Evolutionary conservation across 306 rosid genomes (phyloP).

Genomic region (Acacia crassicarpa): DNA sequence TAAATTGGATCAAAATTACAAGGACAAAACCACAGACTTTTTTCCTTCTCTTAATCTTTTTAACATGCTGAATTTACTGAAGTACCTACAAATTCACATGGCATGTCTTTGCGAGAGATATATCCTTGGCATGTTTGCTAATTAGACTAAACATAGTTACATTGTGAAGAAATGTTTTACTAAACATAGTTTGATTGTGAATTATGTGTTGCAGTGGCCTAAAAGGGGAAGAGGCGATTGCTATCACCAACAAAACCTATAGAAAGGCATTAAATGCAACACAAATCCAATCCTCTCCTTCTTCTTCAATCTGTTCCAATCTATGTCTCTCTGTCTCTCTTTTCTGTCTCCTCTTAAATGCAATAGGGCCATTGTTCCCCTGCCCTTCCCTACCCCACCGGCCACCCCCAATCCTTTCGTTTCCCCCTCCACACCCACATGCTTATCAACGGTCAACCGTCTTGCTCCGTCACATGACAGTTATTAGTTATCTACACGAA

Average conservation of each 20-base stretch:
- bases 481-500: background rate
- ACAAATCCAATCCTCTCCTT: slow-evolving; percentile 25
- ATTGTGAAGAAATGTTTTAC: background rate
- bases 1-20: no score
- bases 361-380: background rate
- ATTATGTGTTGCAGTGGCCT: background rate
- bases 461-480: background rate
- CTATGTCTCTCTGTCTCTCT: background rate
- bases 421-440: background rate
- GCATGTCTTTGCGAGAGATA: no score
- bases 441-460: background rate
- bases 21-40: no score
- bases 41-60: no score
- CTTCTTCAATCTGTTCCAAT: slow-evolving; percentile 8
- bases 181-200: background rate
- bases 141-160: background rate
- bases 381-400: background rate
- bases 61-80: no score
- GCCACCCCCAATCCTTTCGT: no score
- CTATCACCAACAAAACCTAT: background rate
- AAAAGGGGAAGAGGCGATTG: background rate
- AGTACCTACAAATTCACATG: background rate
- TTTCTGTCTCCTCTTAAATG: background rate
- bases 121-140: background rate
- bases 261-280: slow-evolving; percentile 18